Conservation (phyloP, 305 asterid genomes). For the Plantago lanceolata region DNA sequence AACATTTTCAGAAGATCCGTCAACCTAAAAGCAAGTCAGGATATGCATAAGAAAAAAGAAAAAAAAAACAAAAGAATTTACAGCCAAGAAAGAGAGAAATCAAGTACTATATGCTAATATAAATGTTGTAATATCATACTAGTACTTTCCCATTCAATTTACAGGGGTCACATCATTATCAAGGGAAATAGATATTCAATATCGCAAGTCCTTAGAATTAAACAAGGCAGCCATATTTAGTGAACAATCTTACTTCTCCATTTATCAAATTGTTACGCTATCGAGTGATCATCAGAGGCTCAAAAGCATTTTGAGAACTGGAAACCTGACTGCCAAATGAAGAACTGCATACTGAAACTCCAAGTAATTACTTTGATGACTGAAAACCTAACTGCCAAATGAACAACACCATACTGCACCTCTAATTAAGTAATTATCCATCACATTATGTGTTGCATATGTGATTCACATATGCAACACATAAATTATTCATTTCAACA, state of each 20-base stretch:
- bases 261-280: no score
- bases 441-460: no score
- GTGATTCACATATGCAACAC: not conserved
- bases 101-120: not conserved
- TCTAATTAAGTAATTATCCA: no score
- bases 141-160: not conserved
- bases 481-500: not conserved
- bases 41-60: conserved; percentile 14
- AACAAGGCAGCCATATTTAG: not conserved
- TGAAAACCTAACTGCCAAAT: no score
- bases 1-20: conserved; percentile 50
- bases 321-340: no score
- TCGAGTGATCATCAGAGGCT: no score
- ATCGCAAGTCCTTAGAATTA: not conserved
- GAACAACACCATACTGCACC: no score
- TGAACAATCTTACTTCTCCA: not conserved
- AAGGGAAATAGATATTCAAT: not conserved
- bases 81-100: conserved; percentile 6
- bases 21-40: conserved; percentile 44
- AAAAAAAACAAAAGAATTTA: conserved; percentile 16
- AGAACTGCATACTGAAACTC: no score
- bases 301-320: no score
- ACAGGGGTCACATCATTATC: not conserved
- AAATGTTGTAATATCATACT: not conserved
- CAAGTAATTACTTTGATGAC: no score